Base-by-base conservation (phyloP, 164 flowering plant species). In the Liriodendron chinense region DNA sequence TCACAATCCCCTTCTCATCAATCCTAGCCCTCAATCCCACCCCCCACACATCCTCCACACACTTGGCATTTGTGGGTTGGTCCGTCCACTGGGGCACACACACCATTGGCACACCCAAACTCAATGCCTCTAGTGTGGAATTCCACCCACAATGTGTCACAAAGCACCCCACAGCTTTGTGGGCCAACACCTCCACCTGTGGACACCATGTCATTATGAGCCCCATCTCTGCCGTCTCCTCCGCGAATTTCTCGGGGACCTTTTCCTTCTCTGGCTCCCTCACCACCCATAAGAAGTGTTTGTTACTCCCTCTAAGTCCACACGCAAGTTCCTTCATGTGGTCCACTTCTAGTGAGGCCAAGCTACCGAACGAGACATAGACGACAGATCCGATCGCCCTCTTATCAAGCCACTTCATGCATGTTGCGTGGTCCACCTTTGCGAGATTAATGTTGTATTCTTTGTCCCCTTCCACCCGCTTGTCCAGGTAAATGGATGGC, bases 131-230 rank as follows among this genome's bases (percentile, higher is more conserved):
- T 1, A 89, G 48, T 0, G 80, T 80, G 8, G 92, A 87, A 76
- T 89, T 89, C 84, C 85, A 86, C n/a, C 92, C 90, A 48, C 89
- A 89, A 49, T 89, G 90, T 0, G 85, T 83, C 49, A 89, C 66
- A 65, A 89, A 89, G 65, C 90, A 87, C 18, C 76, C 73, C 28
- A 72, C 57, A 10, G 76, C 68, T 18, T 23, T 18, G 49, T 78
- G 80, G 1, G 77, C 77, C 25, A 78, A 48, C 57, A 78, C 74
- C 65, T 78, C 70, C 14, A 74, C n/a, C 62, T 78, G 80, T 2
- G 69, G 25, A 56, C 71, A 68, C 80, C 80, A 78, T 62, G 70
- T n/a, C 49, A 74, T 77, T 1, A 89, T 65, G 47, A 85, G 25
- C 14, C 88, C 86, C 47, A 68, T 75, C 8, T 75, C 79, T 21